Percentiles rank a stretch among this genome's conserved stretches.
Evolutionary conservation across 2,329 filamentous ascomycete genomes (phyloP).

Genomic region (Aspergillus sergii): DNA sequence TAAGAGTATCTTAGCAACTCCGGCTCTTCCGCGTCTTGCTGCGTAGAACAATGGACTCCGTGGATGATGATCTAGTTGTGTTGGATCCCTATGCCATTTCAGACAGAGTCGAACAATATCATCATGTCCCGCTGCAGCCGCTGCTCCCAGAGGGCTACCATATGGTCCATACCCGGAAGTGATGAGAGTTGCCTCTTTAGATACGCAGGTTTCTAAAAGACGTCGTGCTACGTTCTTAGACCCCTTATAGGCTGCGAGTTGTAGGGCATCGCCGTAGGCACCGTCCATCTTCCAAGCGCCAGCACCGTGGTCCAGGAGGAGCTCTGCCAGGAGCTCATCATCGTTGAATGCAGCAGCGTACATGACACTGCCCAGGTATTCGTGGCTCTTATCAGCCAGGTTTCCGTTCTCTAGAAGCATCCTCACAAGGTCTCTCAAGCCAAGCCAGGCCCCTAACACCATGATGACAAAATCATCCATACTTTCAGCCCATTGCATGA

Average conservation of each 20-base stretch:
- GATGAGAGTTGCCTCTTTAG: neutral
- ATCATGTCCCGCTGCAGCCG: conserved; percentile 7
- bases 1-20: neutral
- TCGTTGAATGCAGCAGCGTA: conserved; percentile 8
- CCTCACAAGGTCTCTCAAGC: neutral
- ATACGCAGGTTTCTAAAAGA: neutral
- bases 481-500: neutral
- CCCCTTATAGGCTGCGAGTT: conserved; percentile 8
- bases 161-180: neutral
- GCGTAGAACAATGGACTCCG: neutral
- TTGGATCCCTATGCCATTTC: neutral
- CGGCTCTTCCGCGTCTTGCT: neutral
- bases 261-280: conserved; percentile 5
- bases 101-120: neutral
- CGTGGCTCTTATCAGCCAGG: neutral
- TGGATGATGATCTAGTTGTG: neutral
- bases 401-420: neutral
- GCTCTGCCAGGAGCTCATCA: neutral
- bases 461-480: neutral
- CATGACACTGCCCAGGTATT: neutral
- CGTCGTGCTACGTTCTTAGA: neutral
- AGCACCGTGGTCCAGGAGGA: neutral
- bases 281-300: neutral
- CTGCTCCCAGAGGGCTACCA: conserved; percentile 5
- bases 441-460: conserved; percentile 7